Conservation (phyloP, 305 asterid genomes). For the Solanum chacoense region DNA sequence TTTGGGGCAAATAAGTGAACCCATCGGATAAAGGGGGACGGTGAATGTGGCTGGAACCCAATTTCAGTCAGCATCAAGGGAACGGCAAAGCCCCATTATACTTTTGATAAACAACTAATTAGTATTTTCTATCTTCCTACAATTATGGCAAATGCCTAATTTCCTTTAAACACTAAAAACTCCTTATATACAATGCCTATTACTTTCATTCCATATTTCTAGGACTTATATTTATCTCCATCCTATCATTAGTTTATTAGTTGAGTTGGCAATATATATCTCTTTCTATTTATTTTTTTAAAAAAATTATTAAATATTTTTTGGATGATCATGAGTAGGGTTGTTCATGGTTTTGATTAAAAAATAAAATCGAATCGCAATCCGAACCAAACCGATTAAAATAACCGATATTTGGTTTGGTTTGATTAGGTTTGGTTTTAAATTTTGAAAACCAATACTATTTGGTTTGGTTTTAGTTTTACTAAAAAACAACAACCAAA, state of each 20-base stretch:
- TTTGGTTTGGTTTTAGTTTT: no score
- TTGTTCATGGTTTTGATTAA: no score
- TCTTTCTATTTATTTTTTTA: background rate
- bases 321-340: background rate
- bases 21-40: background rate
- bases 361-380: no score
- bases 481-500: no score
- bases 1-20: constrained; percentile 31
- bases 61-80: background rate
- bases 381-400: no score
- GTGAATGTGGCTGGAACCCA: background rate
- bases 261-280: background rate
- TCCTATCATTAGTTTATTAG: background rate
- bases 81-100: background rate
- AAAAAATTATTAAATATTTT: no score
- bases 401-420: no score
- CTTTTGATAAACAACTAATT: background rate
- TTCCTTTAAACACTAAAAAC: background rate
- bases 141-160: background rate
- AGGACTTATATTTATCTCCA: background rate
- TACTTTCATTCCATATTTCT: background rate
- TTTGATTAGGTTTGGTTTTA: no score
- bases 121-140: background rate
- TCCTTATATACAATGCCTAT: background rate
- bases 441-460: no score